These are phyloP conservation scores for Funneliformis caledonium DNA, from an alignment of 371 early-diverging fungal species.

Conservation along the genomic window DNA sequence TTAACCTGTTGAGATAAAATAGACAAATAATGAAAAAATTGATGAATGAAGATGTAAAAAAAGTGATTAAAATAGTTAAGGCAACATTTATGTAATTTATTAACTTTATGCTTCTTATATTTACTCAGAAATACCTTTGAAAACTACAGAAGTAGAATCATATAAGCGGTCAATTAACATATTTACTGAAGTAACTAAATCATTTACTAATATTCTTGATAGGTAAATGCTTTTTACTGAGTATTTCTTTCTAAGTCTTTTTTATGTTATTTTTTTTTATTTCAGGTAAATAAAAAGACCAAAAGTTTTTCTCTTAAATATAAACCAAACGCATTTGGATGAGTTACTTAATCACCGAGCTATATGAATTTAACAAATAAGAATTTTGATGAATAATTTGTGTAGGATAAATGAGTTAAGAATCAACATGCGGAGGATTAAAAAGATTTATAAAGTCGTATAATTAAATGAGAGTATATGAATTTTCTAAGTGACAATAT, in stretches of 20 bases:
- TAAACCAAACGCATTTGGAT: conserved; percentile 35
- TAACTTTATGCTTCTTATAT: conserved; percentile 33
- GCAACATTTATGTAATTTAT: conserved; percentile 11
- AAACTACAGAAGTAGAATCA: conserved; percentile 21
- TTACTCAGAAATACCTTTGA: conserved; percentile 22
- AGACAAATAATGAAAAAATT: conserved; percentile 33
- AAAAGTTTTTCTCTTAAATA: conserved; percentile 31
- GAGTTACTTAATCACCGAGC: conserved; percentile 27
- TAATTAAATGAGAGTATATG: conserved; percentile 26
- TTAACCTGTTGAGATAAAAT: conserved; percentile 4
- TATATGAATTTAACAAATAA: conserved; percentile 19
- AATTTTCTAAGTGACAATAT: conserved; percentile 33
- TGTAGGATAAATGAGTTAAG: conserved; percentile 24
- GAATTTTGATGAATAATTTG: conserved; percentile 24
- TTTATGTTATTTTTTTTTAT: neutral
- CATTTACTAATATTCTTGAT: conserved; percentile 24
- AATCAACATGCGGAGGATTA: conserved; percentile 30
- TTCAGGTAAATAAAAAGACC: conserved; percentile 28
- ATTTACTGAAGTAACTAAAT: conserved; percentile 19
- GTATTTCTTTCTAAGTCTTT: conserved; percentile 26
- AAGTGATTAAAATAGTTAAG: conserved; percentile 21
- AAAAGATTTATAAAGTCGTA: neutral
- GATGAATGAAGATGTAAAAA: conserved; percentile 28
- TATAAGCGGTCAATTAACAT: conserved; percentile 23
- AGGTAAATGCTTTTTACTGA: conserved; percentile 33